These are phyloP conservation scores for Helotiales sp. DNA, from an alignment of 2,329 filamentous ascomycete genomes.

Conservation along the genomic window DNA sequence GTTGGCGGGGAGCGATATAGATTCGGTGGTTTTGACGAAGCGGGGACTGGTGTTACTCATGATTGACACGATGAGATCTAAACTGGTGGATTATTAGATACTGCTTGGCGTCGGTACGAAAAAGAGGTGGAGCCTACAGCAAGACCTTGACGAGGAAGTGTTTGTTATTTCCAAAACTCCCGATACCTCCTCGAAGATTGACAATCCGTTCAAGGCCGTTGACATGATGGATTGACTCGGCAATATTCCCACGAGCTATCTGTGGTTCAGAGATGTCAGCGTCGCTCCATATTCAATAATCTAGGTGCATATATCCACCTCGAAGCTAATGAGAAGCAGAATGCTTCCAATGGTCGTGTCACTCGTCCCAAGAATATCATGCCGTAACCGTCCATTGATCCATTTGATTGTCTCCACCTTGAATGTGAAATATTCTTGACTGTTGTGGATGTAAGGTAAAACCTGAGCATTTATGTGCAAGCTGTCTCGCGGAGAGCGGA, in stretches of 20 bases:
- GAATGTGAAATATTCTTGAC: conserved; percentile 13
- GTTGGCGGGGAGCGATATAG: background rate
- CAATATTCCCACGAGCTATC: conserved; percentile 14
- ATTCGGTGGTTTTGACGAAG: background rate
- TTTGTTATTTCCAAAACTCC: conserved; percentile 10
- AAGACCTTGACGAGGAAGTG: conserved; percentile 12
- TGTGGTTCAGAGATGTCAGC: background rate
- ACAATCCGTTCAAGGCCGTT: conserved; percentile 11
- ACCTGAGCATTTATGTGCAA: conserved; percentile 17
- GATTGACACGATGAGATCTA: conserved; percentile 18
- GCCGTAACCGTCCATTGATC: conserved; percentile 13
- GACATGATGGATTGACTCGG: conserved; percentile 14
- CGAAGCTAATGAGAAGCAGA: conserved; percentile 17
- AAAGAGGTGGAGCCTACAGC: background rate
- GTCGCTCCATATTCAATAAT: background rate
- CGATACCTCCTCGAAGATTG: conserved; percentile 12
- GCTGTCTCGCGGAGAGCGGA: conserved; percentile 9
- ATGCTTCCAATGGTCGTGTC: conserved; percentile 24
- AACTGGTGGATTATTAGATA: background rate
- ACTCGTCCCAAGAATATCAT: conserved; percentile 9
- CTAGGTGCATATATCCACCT: background rate
- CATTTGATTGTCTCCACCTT: conserved; percentile 21
- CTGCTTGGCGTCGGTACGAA: background rate
- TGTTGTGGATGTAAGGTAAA: conserved; percentile 13
- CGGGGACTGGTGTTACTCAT: conserved; percentile 7